Evolutionary conservation across 768 basidiomycete genomes (phyloP).

Genomic region (Xerocomus potaroensis): DNA sequence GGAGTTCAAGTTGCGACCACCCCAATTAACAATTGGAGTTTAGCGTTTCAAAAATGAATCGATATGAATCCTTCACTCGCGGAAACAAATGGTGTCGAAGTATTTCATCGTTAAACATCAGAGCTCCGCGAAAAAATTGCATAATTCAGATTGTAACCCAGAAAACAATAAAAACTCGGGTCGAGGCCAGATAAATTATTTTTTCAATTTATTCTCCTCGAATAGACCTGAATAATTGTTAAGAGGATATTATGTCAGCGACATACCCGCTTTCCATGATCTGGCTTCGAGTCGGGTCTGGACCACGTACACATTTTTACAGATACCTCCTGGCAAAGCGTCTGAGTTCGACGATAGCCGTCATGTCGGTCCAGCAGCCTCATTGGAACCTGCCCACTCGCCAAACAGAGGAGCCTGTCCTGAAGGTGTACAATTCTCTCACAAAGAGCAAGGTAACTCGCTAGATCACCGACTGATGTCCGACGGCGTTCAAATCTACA

Average conservation of each 20-base stretch:
- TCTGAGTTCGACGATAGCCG: slow-evolving; percentile 1
- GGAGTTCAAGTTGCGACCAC: slow-evolving; percentile 1
- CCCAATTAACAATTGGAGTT: slow-evolving; percentile 6
- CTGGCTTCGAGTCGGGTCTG: slow-evolving; percentile 15
- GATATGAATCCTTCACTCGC: too few relatives aligned
- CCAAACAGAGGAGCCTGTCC: slow-evolving; percentile 41
- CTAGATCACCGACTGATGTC: slow-evolving; percentile 12
- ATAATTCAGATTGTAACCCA: too few relatives aligned
- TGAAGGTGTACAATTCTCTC: slow-evolving; percentile 87
- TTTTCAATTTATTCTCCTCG: too few relatives aligned
- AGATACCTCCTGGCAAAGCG: slow-evolving; percentile 3
- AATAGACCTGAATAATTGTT: too few relatives aligned
- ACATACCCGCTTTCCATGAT: slow-evolving; percentile 16
- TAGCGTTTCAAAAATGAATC: not conserved
- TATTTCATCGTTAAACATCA: too few relatives aligned
- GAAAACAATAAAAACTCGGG: too few relatives aligned
- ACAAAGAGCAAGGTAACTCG: slow-evolving; percentile 83
- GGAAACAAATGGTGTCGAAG: not conserved
- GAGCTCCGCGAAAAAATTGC: too few relatives aligned
- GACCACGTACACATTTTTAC: slow-evolving; percentile 6
- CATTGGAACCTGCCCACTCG: slow-evolving; percentile 42
- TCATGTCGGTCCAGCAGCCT: slow-evolving; percentile 61
- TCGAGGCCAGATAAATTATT: not conserved
- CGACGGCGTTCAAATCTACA: slow-evolving; percentile 3
- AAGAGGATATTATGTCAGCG: slow-evolving; percentile 23